Evolutionary conservation across 1,284 basidiomycete genomes (phyloP), one percentile per base, ranked within the genome.

Genomic region (Boletus calvinii): DNA sequence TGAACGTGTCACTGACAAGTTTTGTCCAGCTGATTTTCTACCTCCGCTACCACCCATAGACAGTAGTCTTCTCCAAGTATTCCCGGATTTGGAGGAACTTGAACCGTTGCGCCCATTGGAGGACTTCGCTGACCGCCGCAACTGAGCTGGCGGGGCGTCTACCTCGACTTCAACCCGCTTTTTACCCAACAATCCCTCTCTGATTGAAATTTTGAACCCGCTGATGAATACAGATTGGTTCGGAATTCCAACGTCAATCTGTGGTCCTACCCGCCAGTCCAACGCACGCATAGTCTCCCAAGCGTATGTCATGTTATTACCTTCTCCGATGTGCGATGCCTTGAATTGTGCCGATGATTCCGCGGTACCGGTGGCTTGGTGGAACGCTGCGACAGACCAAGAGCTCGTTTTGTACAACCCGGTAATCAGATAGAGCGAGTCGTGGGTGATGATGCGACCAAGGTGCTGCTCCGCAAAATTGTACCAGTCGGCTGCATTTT

Each of bases 341-440:
- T 52, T 59, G 26, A 58, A 59, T 31, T 44, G 46, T 3, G 45
- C 47, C n/a, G 54, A 17, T 11, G 38, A 45, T 20, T 42, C 45
- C 1, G 44, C 10, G 5, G 22, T 32, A 6, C 48, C 37, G 0
- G 30, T 29, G 1, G 39, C 30, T 26, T 48, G 24, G 10, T 46
- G 29, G 13, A 59, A 61, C 0, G 52, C 36, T 7, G 52, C 59
- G 15, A 56, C 45, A 0, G 59, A 59, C 58, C 58, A 59, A 8
- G 56, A 52, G 5, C 22, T 37, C 10, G 58, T n/a, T 36, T 59
- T 59, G 30, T 55, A 39, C 1, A 46, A 47, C 0, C 59, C 58
- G 1, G 58, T 59, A 3, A 59, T 59, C n/a, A 59, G 13, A 22
- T 59, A 59, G 17, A 59, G 56, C 4, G 58, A 59, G 12, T 59